These are phyloP conservation scores for Paracorniculantispora psalliotae DNA, from an alignment of 2,329 filamentous ascomycete species.

Conservation along the genomic window DNA sequence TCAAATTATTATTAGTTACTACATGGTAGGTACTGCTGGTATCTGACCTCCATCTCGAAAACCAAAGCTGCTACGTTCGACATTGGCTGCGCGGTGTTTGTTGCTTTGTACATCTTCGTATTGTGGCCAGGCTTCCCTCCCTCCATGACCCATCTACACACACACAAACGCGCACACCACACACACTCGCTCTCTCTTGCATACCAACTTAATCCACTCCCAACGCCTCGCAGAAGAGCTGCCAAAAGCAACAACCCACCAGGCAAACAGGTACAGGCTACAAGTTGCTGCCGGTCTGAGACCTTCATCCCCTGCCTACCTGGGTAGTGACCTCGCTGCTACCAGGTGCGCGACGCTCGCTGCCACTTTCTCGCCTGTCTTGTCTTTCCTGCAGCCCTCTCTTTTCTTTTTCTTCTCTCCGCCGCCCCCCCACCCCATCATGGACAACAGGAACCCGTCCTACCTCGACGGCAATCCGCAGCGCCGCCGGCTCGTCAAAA, in stretches of 20 bases:
- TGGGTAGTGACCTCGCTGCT: too few relatives aligned
- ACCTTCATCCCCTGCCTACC: not conserved
- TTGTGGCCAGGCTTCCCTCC: not conserved
- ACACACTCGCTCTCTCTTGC: not conserved
- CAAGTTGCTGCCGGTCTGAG: not conserved
- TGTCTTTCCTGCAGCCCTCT: not conserved
- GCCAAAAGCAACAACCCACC: not conserved
- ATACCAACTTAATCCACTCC: not conserved
- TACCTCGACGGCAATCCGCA: slow-evolving; percentile 43
- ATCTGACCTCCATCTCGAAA: not conserved
- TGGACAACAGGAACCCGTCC: slow-evolving; percentile 40
- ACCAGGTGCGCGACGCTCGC: not conserved
- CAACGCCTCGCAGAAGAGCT: not conserved
- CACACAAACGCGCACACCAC: not conserved
- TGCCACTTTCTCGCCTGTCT: slow-evolving; percentile 5
- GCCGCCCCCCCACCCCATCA: slow-evolving; percentile 35
- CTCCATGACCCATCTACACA: not conserved
- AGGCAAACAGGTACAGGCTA: slow-evolving; percentile 3
- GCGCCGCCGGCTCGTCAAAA: slow-evolving; percentile 60
- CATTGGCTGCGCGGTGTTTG: too few relatives aligned
- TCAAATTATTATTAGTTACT: too few relatives aligned
- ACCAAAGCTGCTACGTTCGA: too few relatives aligned
- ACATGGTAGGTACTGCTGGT: too few relatives aligned
- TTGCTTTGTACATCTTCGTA: not conserved
- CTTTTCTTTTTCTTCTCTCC: too few relatives aligned